These are phyloP conservation scores for Podospora comata DNA, from an alignment of 495 filamentous ascomycete species.

Conservation along the genomic window DNA sequence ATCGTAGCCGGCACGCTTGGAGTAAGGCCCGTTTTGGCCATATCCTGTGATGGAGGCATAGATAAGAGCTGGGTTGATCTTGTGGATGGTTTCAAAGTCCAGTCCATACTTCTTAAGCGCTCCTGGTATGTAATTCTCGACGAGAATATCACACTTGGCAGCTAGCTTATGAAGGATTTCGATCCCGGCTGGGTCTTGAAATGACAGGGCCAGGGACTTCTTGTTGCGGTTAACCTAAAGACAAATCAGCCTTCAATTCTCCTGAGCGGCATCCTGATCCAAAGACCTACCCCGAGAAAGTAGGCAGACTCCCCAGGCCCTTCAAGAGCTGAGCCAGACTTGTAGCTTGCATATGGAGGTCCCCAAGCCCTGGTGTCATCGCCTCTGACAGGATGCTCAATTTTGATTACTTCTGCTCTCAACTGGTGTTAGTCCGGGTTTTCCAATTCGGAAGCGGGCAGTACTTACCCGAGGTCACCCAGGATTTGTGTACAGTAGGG, in stretches of 20 bases:
- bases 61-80: slow-evolving; percentile 75
- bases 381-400: slow-evolving; percentile 87
- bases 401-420: slow-evolving; percentile 94
- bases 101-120: slow-evolving; percentile 86
- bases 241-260: neutral
- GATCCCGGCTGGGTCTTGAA: slow-evolving; percentile 77
- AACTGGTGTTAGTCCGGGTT: slow-evolving; percentile 24
- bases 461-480: slow-evolving; percentile 83
- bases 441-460: neutral
- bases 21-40: slow-evolving; percentile 91
- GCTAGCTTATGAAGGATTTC: slow-evolving; percentile 82
- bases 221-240: slow-evolving; percentile 93
- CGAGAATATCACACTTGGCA: slow-evolving; percentile 82
- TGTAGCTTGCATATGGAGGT: slow-evolving; percentile 83
- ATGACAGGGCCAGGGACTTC: slow-evolving; percentile 87
- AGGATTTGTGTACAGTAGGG: slow-evolving; percentile 97
- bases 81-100: slow-evolving; percentile 73
- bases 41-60: slow-evolving; percentile 65
- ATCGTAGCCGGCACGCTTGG: slow-evolving; percentile 87
- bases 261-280: too few relatives aligned
- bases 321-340: slow-evolving; percentile 52
- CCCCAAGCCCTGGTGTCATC: slow-evolving; percentile 98
- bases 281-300: slow-evolving; percentile 69
- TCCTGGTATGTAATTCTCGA: slow-evolving; percentile 95
- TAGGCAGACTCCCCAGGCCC: slow-evolving; percentile 93